phyloP scores from a whole-genome alignment of 176 grass and related monocot species.

The Cymbopogon citratus region DNA sequence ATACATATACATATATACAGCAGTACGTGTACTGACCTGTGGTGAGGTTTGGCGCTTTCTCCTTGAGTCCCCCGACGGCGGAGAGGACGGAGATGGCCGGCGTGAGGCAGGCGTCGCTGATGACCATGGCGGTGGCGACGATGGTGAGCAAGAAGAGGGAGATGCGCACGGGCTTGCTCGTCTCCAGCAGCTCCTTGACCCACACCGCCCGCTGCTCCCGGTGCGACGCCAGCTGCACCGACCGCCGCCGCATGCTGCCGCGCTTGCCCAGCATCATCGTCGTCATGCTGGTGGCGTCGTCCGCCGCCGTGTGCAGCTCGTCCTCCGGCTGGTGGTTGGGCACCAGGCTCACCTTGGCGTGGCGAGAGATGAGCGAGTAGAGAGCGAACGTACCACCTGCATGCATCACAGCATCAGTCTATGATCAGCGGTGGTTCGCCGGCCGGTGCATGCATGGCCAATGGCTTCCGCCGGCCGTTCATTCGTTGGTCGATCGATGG shows the following conservation, averaged over 20 bases:
- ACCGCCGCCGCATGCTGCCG: slow-evolving; percentile 11
- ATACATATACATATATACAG: neutral
- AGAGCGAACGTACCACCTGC: slow-evolving; percentile 63
- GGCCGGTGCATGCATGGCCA: too few species aligned
- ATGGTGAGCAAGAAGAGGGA: slow-evolving; percentile 57
- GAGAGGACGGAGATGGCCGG: slow-evolving; percentile 70
- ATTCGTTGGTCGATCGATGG: too few species aligned
- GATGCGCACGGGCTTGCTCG: slow-evolving; percentile 11
- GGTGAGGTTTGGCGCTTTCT: slow-evolving; percentile 38
- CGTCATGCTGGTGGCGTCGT: neutral
- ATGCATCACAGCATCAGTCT: neutral
- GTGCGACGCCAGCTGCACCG: slow-evolving; percentile 35
- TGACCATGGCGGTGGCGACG: slow-evolving; percentile 73
- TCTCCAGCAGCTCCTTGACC: slow-evolving; percentile 57
- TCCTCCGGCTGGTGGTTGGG: slow-evolving; percentile 64
- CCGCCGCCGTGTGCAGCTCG: neutral
- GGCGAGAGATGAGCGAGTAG: slow-evolving; percentile 64
- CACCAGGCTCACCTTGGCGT: slow-evolving; percentile 60
- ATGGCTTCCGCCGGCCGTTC: too few species aligned
- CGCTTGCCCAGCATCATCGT: neutral
- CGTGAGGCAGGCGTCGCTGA: slow-evolving; percentile 70
- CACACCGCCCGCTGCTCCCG: slow-evolving; percentile 31
- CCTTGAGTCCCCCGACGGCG: slow-evolving; percentile 41
- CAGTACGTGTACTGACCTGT: neutral
- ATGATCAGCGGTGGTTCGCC: too few species aligned